Evolutionary conservation across 148 eudicot genomes (phyloP).

Genomic region (Vaccinium vitisidaea): DNA sequence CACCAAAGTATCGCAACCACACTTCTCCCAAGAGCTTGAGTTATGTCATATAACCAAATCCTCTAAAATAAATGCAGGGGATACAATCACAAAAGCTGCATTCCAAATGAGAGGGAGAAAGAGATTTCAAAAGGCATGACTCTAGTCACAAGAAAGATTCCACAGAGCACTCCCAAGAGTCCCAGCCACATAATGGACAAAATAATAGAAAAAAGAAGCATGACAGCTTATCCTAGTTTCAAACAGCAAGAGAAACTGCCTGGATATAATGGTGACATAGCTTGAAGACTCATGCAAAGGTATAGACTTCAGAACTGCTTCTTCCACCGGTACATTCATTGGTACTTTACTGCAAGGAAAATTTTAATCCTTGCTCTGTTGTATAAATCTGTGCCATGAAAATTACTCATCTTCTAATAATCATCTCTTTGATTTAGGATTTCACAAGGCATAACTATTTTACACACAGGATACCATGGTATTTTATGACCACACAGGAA

Average conservation of each 20-base stretch:
- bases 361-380: background rate
- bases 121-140: background rate
- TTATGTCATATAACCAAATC: background rate
- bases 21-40: background rate
- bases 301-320: background rate
- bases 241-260: background rate
- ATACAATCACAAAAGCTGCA: background rate
- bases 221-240: background rate
- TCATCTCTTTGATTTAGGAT: background rate
- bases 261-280: slow-evolving; percentile 2
- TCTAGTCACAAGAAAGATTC: background rate
- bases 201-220: background rate
- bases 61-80: background rate
- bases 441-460: background rate
- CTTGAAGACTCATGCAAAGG: background rate
- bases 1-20: background rate
- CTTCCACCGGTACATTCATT: background rate
- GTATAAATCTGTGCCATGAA: background rate
- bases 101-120: background rate
- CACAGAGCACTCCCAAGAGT: background rate
- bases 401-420: background rate
- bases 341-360: background rate
- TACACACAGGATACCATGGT: background rate
- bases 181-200: background rate
- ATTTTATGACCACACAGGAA: background rate